These are phyloP conservation scores for Globisporangium carolinianum DNA, from an alignment of 352 stramenopile species.

Conservation along the genomic window DNA sequence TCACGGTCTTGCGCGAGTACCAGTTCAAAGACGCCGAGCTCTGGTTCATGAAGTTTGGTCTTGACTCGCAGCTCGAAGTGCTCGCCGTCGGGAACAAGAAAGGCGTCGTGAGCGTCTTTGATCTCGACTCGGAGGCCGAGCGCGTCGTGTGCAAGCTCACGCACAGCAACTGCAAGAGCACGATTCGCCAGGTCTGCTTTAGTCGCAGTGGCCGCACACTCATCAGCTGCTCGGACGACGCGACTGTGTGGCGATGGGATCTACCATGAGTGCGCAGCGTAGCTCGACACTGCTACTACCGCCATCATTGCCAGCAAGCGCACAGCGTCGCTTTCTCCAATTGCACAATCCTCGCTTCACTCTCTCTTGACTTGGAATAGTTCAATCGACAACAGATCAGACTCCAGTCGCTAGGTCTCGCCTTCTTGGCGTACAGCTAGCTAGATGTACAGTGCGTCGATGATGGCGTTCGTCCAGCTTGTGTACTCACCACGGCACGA, in stretches of 20 bases:
- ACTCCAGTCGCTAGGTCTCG: too few relatives aligned
- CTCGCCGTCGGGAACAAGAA: constrained; percentile 82
- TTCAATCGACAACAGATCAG: too few relatives aligned
- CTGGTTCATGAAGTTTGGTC: constrained; percentile 86
- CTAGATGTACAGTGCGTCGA: too few relatives aligned
- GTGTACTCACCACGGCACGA: too few relatives aligned
- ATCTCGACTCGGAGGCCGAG: constrained; percentile 66
- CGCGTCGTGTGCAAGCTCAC: constrained; percentile 63
- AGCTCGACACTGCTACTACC: background rate
- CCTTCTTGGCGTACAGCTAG: too few relatives aligned
- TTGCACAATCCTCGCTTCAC: too few relatives aligned
- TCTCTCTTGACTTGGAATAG: too few relatives aligned
- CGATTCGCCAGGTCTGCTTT: constrained; percentile 73
- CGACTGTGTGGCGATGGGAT: constrained; percentile 72
- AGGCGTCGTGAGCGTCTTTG: constrained; percentile 70
- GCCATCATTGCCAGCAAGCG: too few relatives aligned
- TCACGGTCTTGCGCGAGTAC: constrained; percentile 79
- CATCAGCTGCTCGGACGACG: constrained; percentile 68
- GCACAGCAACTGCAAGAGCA: constrained; percentile 71
- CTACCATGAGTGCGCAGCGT: constrained; percentile 20
- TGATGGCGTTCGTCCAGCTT: too few relatives aligned
- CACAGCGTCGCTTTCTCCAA: too few relatives aligned
- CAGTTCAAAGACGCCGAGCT: constrained; percentile 76
- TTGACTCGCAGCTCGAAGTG: constrained; percentile 67
- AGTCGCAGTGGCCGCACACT: constrained; percentile 64